Evolutionary conservation across 2,329 filamentous ascomycete species (phyloP).

Genomic region (Trichoderma semiorbis): DNA sequence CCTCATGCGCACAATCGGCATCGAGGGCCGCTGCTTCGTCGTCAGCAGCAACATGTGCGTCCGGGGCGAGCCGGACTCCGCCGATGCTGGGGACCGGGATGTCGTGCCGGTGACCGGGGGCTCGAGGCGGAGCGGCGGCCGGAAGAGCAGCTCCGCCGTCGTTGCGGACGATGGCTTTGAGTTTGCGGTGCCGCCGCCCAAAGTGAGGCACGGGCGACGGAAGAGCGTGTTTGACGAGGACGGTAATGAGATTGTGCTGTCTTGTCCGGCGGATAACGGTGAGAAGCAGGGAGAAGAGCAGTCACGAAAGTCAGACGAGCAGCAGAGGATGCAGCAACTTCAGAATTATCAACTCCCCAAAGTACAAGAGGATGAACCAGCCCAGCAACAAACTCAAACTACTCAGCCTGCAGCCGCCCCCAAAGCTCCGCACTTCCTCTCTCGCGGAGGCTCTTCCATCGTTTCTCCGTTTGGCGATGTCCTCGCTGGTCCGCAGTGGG

Average conservation of each 20-base stretch:
- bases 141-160: constrained; percentile 40
- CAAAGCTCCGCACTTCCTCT: constrained; percentile 48
- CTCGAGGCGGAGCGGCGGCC: neutral
- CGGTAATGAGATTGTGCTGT: constrained; percentile 52
- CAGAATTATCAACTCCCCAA: neutral
- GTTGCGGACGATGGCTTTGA: constrained; percentile 48
- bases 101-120: neutral
- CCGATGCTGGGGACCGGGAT: neutral
- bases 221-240: constrained; percentile 51
- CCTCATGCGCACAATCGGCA: constrained; percentile 76
- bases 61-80: neutral
- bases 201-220: constrained; percentile 29
- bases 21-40: constrained; percentile 82
- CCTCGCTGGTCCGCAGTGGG: constrained; percentile 78
- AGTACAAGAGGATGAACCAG: neutral
- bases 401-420: neutral
- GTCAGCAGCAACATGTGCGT: constrained; percentile 83
- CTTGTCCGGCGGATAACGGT: constrained; percentile 27
- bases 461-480: constrained; percentile 77
- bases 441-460: constrained; percentile 78
- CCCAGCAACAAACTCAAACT: neutral
- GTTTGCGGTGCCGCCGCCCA: constrained; percentile 39
- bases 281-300: neutral
- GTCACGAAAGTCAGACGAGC: neutral
- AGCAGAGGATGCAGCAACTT: neutral